These are phyloP conservation scores for Rosa lucieae DNA, from an alignment of 306 rosid genomes.

Conservation along the genomic window DNA sequence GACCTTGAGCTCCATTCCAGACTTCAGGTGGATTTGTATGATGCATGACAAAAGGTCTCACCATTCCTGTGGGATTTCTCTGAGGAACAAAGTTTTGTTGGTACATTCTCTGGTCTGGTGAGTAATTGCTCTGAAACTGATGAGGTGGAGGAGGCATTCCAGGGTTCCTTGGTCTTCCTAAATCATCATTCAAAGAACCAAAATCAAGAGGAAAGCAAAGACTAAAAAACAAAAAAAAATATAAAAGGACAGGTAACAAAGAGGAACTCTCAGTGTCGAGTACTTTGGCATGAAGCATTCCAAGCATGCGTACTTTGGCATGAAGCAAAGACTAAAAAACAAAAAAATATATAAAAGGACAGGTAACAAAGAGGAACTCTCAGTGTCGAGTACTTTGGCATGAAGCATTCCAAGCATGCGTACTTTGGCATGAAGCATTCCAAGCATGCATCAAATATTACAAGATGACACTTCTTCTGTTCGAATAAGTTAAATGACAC, in stretches of 20 bases:
- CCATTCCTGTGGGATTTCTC: constrained; percentile 32
- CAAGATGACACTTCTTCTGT: background rate
- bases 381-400: background rate
- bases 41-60: constrained; percentile 28
- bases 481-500: background rate
- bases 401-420: background rate
- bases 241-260: background rate
- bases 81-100: constrained; percentile 35
- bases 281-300: background rate
- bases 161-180: constrained; percentile 50
- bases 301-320: too few species aligned
- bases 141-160: constrained; percentile 44
- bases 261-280: background rate
- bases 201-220: constrained; percentile 26
- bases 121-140: constrained; percentile 35
- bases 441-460: background rate
- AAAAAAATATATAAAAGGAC: background rate
- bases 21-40: constrained; percentile 29
- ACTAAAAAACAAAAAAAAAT: background rate
- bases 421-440: background rate
- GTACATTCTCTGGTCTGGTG: constrained; percentile 31
- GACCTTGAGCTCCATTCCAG: constrained; percentile 53
- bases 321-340: constrained; percentile 21
- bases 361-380: background rate
- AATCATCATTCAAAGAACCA: constrained; percentile 22